Evolutionary conservation across 768 basidiomycete genomes (phyloP).

Genomic region (Tricholoma bakamatsutake): DNA sequence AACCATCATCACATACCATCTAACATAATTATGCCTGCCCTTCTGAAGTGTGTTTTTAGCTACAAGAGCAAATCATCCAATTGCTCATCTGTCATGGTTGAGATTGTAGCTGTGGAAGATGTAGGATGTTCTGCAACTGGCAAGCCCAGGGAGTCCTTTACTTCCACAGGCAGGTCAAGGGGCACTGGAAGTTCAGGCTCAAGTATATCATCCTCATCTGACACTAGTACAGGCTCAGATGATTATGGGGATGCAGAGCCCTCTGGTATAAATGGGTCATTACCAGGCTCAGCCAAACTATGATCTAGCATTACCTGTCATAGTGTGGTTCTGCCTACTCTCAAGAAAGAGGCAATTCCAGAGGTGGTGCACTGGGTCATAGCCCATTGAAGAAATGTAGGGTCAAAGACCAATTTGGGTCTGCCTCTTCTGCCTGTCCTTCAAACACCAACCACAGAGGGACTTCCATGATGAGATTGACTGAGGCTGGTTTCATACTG

Average conservation of each 20-base stretch:
- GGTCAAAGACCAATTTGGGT: neutral
- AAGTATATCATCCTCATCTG: neutral
- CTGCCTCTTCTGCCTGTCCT: neutral
- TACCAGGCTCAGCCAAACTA: neutral
- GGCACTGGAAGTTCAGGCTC: no score
- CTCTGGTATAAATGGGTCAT: neutral
- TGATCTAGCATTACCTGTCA: neutral
- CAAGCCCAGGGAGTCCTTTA: no score
- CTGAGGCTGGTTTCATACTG: neutral
- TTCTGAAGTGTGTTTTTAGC: neutral
- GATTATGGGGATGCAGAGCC: neutral
- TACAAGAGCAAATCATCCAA: neutral
- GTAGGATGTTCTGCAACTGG: no score
- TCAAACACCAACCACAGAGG: neutral
- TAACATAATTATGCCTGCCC: neutral
- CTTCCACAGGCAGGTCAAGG: no score
- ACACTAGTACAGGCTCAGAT: neutral
- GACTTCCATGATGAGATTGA: neutral
- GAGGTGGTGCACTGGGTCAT: neutral
- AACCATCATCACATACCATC: conserved; percentile 15
- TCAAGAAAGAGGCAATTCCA: neutral
- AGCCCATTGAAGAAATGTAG: neutral
- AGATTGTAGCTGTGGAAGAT: no score
- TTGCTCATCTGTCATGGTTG: neutral
- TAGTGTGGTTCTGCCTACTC: neutral